Evolutionary conservation across 192 early-diverging fungal genomes (phyloP).

Genomic region (Linnemannia schmuckeri): DNA sequence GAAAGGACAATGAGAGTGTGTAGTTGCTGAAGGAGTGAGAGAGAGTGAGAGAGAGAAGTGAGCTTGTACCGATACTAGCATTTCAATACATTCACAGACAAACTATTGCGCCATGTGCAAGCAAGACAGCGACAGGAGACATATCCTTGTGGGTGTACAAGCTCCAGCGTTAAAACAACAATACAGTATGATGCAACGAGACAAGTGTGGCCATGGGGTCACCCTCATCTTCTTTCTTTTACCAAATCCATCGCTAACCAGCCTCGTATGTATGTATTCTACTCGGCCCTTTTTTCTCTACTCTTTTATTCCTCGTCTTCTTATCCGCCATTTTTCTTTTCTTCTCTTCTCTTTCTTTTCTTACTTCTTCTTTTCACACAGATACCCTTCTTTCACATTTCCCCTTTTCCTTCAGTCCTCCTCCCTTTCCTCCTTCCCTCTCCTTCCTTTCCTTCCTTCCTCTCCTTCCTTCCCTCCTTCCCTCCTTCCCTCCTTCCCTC

Average conservation of each 20-base stretch:
- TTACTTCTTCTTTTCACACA: neutral
- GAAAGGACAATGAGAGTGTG: neutral
- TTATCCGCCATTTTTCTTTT: slow-evolving; percentile 14
- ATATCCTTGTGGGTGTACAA: no score
- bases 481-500: neutral
- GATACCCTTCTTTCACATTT: slow-evolving; percentile 9
- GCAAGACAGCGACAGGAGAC: neutral
- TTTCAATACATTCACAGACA: no score
- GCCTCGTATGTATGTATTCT: slow-evolving; percentile 1
- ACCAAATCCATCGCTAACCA: neutral
- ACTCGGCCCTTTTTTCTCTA: slow-evolving; percentile 1
- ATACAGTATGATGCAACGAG: no score
- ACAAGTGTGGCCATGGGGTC: no score
- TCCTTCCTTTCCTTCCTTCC: neutral
- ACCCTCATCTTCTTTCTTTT: neutral
- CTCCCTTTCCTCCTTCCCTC: no score
- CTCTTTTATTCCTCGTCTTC: no score
- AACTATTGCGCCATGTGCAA: neutral
- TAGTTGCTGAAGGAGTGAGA: neutral
- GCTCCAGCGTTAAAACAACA: no score
- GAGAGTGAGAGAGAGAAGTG: neutral
- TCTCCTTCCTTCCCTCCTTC: no score
- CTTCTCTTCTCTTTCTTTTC: neutral
- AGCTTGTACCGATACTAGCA: no score
- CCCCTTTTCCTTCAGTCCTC: slow-evolving; percentile 40